phyloP scores from a whole-genome alignment of 108 stramenopile genomes.

The Stephanodiscus minutulus region DNA sequence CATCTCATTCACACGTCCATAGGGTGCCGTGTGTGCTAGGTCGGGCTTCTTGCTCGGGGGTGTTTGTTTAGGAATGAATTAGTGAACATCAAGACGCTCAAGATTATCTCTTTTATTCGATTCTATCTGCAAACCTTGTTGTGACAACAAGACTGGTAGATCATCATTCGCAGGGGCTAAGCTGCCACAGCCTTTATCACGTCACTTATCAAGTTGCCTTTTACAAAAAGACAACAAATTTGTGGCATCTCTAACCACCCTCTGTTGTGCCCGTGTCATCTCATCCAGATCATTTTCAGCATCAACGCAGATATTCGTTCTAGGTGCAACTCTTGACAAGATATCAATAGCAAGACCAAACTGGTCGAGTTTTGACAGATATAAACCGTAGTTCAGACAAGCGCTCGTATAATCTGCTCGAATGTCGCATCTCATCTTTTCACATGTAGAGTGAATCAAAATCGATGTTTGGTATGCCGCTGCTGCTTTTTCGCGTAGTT shows the following conservation, averaged over 20 bases:
- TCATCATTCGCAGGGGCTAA: too few species aligned
- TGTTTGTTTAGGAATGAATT: too few species aligned
- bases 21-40: too few species aligned
- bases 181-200: too few species aligned
- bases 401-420: constrained; percentile 41
- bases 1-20: too few species aligned
- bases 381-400: constrained; percentile 63
- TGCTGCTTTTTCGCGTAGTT: constrained; percentile 23
- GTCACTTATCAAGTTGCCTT: constrained; percentile 10
- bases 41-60: too few species aligned
- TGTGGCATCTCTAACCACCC: constrained; percentile 25
- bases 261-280: constrained; percentile 4
- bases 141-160: too few species aligned
- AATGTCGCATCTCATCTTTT: constrained; percentile 51
- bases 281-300: neutral
- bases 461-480: constrained; percentile 26
- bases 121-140: too few species aligned
- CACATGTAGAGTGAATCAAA: constrained; percentile 18
- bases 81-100: too few species aligned
- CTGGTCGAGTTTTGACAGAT: constrained; percentile 57
- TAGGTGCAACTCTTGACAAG: constrained; percentile 28
- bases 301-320: neutral
- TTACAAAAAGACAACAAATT: constrained; percentile 33
- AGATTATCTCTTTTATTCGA: too few species aligned
- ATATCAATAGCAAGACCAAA: constrained; percentile 51